Evolutionary conservation across 768 basidiomycete genomes (phyloP).

Genomic region (Serendipita vermifera): DNA sequence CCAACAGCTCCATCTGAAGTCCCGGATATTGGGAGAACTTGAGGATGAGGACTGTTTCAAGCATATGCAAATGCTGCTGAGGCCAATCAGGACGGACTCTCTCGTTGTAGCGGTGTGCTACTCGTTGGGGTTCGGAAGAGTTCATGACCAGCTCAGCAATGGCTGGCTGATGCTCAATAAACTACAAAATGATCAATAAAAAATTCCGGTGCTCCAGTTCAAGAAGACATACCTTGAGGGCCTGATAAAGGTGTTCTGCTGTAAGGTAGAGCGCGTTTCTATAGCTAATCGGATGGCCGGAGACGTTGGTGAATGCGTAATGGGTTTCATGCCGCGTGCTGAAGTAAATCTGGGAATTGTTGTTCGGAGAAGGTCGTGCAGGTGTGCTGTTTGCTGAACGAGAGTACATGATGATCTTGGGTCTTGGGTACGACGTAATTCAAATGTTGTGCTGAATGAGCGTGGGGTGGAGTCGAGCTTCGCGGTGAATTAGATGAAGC

Average conservation of each 20-base stretch:
- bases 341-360: neutral
- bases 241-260: neutral
- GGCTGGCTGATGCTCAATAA: neutral
- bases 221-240: too few species aligned
- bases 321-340: neutral
- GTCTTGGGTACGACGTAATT: neutral
- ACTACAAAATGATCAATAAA: too few species aligned
- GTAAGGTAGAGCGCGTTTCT: neutral
- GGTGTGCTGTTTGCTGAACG: too few species aligned
- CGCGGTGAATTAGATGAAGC: neutral
- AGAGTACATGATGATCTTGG: neutral
- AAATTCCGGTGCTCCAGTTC: too few species aligned
- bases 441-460: neutral
- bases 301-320: slow-evolving; percentile 1
- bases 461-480: neutral
- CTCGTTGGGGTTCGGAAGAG: neutral
- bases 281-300: neutral
- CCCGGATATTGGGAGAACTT: neutral
- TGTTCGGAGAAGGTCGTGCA: too few species aligned
- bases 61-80: neutral
- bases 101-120: neutral
- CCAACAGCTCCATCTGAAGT: neutral
- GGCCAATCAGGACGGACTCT: neutral
- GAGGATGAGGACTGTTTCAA: neutral
- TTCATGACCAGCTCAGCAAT: neutral